Conservation (phyloP, 1,284 basidiomycete genomes). For the Ceratobasidium sp. region DNA sequence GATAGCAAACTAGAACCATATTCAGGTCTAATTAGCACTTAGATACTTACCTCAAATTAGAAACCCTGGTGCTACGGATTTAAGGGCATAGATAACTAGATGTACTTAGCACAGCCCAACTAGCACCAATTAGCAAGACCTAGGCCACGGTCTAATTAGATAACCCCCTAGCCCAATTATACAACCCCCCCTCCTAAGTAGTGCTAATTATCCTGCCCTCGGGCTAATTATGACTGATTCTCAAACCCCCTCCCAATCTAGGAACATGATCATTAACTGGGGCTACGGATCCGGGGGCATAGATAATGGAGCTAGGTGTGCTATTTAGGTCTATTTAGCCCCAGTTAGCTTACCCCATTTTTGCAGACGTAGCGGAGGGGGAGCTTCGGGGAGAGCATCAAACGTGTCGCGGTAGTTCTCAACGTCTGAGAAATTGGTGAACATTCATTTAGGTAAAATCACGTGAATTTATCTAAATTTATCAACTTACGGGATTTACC, state of each 20-base stretch:
- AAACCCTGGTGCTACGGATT: not conserved
- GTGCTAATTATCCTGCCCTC: too few species aligned
- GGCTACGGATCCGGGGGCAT: constrained; percentile 3
- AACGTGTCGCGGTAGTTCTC: not conserved
- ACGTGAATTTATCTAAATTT: too few species aligned
- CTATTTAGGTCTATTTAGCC: constrained; percentile 7
- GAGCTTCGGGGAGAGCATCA: not conserved
- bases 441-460: too few species aligned
- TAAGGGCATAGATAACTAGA: not conserved
- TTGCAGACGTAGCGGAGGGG: constrained; percentile 22
- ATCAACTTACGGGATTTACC: too few species aligned
- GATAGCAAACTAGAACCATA: too few species aligned
- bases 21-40: not conserved
- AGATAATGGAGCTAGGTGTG: not conserved
- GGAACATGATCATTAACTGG: not conserved
- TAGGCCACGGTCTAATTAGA: not conserved
- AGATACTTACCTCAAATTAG: not conserved
- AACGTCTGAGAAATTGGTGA: too few species aligned
- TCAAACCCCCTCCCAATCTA: not conserved
- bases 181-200: too few species aligned
- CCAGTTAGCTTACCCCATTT: not conserved
- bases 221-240: not conserved
- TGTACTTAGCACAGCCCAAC: not conserved
- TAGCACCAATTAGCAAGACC: too few species aligned
- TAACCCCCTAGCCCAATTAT: too few species aligned